Percentiles rank a stretch among this genome's conserved stretches.
Evolutionary conservation across 2,329 filamentous ascomycete genomes (phyloP).

Genomic region (Myotisia sp.): DNA sequence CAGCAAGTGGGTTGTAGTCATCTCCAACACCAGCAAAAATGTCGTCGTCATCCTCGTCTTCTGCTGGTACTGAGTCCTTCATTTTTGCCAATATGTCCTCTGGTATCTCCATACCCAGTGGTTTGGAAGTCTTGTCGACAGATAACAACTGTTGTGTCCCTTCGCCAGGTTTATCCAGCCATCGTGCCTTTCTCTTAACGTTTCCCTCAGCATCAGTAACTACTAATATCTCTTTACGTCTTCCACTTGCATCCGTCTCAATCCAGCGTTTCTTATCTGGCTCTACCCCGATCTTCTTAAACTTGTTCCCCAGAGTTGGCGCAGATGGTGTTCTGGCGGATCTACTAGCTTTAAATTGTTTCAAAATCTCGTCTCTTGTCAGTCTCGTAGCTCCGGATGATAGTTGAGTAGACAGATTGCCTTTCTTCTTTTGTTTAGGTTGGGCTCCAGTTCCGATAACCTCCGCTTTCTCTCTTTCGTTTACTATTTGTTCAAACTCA

Average conservation of each 20-base stretch:
- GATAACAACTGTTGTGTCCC: slow-evolving; percentile 25
- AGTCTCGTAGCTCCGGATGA: slow-evolving; percentile 27
- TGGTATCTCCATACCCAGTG: slow-evolving; percentile 39
- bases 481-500: slow-evolving; percentile 36
- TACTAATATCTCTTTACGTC: slow-evolving; percentile 44
- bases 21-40: slow-evolving; percentile 48
- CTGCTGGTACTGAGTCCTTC: slow-evolving; percentile 18
- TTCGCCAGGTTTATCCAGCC: slow-evolving; percentile 30
- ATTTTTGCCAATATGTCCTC: slow-evolving; percentile 27
- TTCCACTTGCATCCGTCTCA: slow-evolving; percentile 39
- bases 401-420: slow-evolving; percentile 31
- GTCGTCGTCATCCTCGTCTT: slow-evolving; percentile 42
- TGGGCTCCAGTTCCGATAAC: slow-evolving; percentile 18
- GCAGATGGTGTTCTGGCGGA: slow-evolving; percentile 30
- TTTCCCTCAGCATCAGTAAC: slow-evolving; percentile 46
- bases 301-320: slow-evolving; percentile 40
- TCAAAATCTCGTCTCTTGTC: slow-evolving; percentile 45
- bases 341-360: slow-evolving; percentile 43
- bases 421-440: slow-evolving; percentile 37
- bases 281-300: slow-evolving; percentile 37
- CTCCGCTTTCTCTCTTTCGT: slow-evolving; percentile 23
- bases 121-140: slow-evolving; percentile 33
- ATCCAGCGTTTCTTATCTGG: slow-evolving; percentile 37
- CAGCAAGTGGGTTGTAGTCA: slow-evolving; percentile 47
- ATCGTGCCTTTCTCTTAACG: slow-evolving; percentile 47